phyloP scores from a whole-genome alignment of 2,329 filamentous ascomycete species.

The Phyllosticta paracitricarpa region DNA sequence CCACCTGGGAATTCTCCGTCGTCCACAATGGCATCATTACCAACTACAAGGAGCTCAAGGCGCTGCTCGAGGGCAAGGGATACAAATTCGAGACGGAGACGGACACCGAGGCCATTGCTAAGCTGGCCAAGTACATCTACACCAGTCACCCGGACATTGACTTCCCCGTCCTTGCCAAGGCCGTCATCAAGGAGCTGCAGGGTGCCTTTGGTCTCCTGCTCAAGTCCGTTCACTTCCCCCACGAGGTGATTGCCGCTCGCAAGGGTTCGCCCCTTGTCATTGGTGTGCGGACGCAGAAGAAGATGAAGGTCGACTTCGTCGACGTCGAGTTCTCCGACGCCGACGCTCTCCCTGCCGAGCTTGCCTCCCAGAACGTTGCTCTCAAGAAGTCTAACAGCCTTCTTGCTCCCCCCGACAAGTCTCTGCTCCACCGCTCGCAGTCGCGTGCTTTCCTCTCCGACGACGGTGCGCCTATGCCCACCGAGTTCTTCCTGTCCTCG shows the following conservation, averaged over 20 bases:
- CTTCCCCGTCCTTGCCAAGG: conserved; percentile 94
- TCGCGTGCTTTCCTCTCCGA: conserved; percentile 98
- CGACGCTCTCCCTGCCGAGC: conserved; percentile 76
- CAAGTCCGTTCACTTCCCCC: conserved; percentile 97
- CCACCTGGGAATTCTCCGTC: conserved; percentile 89
- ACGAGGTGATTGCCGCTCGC: conserved; percentile 93
- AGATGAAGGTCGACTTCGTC: conserved; percentile 99
- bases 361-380: conserved; percentile 90
- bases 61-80: conserved; percentile 83
- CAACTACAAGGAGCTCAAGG: conserved; percentile 99
- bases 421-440: conserved; percentile 93
- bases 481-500: conserved; percentile 98
- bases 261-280: conserved; percentile 98
- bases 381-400: conserved; percentile 64
- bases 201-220: conserved; percentile 94
- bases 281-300: conserved; percentile 91
- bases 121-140: conserved; percentile 96
- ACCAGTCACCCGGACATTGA: conserved; percentile 89
- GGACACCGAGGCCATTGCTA: conserved; percentile 98
- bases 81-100: conserved; percentile 99
- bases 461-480: conserved; percentile 93
- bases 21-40: conserved; percentile 99
- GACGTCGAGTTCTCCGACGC: conserved; percentile 93
- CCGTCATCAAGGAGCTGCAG: conserved; percentile 95
- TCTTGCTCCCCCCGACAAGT: conserved; percentile 91